Conservation (phyloP, 192 early-diverging fungal species). For the Geranomyces variabilis region DNA sequence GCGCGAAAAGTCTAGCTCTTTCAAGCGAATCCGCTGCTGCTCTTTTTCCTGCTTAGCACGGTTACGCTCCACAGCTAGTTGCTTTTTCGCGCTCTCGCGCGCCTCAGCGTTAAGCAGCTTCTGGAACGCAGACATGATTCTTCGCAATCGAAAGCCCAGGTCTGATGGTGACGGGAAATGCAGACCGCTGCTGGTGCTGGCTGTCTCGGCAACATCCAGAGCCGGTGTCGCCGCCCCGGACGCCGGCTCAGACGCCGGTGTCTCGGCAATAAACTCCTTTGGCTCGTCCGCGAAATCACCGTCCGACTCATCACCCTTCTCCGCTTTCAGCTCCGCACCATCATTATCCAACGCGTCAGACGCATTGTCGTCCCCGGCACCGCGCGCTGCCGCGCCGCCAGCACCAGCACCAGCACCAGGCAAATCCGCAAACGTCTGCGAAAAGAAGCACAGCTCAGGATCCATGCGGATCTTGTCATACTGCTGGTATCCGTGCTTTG, state of each 20-base stretch:
- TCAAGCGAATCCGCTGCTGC: constrained; percentile 38
- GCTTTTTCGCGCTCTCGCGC: constrained; percentile 43
- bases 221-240: constrained; percentile 35
- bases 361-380: not conserved
- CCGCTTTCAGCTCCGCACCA: constrained; percentile 9
- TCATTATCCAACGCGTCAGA: not conserved
- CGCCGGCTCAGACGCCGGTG: constrained; percentile 17
- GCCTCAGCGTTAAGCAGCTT: constrained; percentile 41
- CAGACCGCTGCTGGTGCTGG: constrained; percentile 17
- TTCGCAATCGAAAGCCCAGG: constrained; percentile 51
- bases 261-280: constrained; percentile 16
- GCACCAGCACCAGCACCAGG: not conserved
- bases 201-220: not conserved
- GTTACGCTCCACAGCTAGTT: constrained; percentile 36
- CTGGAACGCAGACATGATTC: constrained; percentile 48
- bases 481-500: constrained; percentile 77
- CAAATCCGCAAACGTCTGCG: constrained; percentile 34
- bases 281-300: constrained; percentile 35
- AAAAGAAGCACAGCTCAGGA: constrained; percentile 47
- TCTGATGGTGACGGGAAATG: constrained; percentile 52
- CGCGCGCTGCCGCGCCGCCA: constrained; percentile 25
- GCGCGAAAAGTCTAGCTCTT: constrained; percentile 50
- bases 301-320: constrained; percentile 20
- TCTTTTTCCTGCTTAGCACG: constrained; percentile 45
- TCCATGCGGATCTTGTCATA: constrained; percentile 55